Conservation (phyloP, 2,329 filamentous ascomycete species). For the Fusarium haematococcum region DNA sequence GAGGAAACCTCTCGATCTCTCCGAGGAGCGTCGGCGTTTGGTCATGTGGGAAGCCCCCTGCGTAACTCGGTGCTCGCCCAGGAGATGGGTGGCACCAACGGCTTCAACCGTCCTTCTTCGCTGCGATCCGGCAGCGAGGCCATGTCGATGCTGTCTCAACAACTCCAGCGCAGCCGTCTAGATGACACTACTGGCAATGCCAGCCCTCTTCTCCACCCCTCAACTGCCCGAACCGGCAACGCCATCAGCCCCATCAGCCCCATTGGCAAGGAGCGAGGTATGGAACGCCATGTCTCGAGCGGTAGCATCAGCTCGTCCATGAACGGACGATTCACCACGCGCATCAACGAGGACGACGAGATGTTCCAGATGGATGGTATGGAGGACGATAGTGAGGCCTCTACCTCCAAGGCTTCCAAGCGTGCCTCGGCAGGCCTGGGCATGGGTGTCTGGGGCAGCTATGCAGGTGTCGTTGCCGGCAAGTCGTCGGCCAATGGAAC, state of each 20-base stretch:
- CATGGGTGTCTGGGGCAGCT: slow-evolving; percentile 55
- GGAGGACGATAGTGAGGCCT: slow-evolving; percentile 70
- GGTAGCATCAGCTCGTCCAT: slow-evolving; percentile 66
- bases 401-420: slow-evolving; percentile 60
- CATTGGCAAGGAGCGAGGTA: slow-evolving; percentile 56
- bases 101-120: slow-evolving; percentile 54
- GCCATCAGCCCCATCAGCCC: slow-evolving; percentile 54
- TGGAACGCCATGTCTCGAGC: slow-evolving; percentile 70
- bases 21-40: slow-evolving; percentile 66
- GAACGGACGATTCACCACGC: slow-evolving; percentile 70
- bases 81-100: slow-evolving; percentile 59
- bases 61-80: slow-evolving; percentile 72
- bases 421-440: slow-evolving; percentile 59
- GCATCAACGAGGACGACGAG: slow-evolving; percentile 74
- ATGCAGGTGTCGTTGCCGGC: slow-evolving; percentile 51
- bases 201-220: slow-evolving; percentile 65
- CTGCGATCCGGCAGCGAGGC: slow-evolving; percentile 61
- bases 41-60: slow-evolving; percentile 74
- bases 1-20: slow-evolving; percentile 59
- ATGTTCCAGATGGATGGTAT: slow-evolving; percentile 72
- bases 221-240: slow-evolving; percentile 52
- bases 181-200: slow-evolving; percentile 58
- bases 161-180: slow-evolving; percentile 70
- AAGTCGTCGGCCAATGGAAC: slow-evolving; percentile 44
- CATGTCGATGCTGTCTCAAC: slow-evolving; percentile 70